phyloP scores from a whole-genome alignment of 495 filamentous ascomycete species.

The Daldinia vernicosa region DNA sequence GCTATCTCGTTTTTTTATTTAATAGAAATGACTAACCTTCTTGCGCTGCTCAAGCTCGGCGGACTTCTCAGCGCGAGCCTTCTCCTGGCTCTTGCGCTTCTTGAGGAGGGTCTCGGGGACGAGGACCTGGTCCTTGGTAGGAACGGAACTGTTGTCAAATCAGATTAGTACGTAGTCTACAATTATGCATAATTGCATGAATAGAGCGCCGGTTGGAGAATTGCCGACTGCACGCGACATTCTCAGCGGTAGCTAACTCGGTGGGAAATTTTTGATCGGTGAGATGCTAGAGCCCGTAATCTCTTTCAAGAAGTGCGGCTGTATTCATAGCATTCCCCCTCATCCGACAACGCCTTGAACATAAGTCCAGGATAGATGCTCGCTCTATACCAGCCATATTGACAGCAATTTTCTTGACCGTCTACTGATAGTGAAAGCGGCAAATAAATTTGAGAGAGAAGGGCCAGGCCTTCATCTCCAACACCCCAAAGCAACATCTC shows the following conservation, averaged over 20 bases:
- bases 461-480: constrained; percentile 74
- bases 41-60: constrained; percentile 85
- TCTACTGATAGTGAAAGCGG: constrained; percentile 57
- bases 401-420: constrained; percentile 24
- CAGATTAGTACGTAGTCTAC: constrained; percentile 74
- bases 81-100: constrained; percentile 99
- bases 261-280: constrained; percentile 80
- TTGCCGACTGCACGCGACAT: constrained; percentile 85
- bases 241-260: constrained; percentile 86
- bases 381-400: constrained; percentile 42
- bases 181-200: constrained; percentile 62
- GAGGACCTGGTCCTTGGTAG: constrained; percentile 90
- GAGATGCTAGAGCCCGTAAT: constrained; percentile 56
- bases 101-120: constrained; percentile 98
- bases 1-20: constrained; percentile 33
- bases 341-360: constrained; percentile 85
- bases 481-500: constrained; percentile 72
- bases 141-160: constrained; percentile 72
- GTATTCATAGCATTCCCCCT: constrained; percentile 51
- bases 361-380: constrained; percentile 66
- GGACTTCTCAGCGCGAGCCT: constrained; percentile 86
- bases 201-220: constrained; percentile 88
- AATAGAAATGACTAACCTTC: constrained; percentile 71
- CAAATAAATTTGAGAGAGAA: constrained; percentile 87
- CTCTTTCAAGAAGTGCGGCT: constrained; percentile 6